phyloP scores from a whole-genome alignment of 2,329 filamentous ascomycete species.

The Lecanicillium sp. region DNA sequence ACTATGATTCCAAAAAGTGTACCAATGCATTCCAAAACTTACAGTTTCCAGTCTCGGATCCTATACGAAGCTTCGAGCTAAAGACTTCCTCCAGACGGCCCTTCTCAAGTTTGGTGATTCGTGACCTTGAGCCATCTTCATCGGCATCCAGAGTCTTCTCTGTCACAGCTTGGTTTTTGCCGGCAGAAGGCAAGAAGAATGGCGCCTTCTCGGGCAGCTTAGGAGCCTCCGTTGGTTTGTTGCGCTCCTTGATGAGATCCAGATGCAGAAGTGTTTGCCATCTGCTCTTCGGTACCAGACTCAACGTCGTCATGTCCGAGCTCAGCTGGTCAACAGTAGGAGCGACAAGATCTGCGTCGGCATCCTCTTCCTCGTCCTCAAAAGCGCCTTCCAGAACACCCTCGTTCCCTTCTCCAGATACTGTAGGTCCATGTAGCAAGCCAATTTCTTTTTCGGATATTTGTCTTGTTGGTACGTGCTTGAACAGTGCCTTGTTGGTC shows the following conservation, averaged over 20 bases:
- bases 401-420: slow-evolving; percentile 75
- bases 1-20: neutral
- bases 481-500: slow-evolving; percentile 91
- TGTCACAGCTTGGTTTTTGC: slow-evolving; percentile 36
- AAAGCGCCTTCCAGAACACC: slow-evolving; percentile 73
- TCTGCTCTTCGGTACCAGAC: slow-evolving; percentile 78
- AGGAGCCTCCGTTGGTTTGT: slow-evolving; percentile 87
- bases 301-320: slow-evolving; percentile 78
- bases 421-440: slow-evolving; percentile 61
- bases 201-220: slow-evolving; percentile 91
- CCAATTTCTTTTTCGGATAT: slow-evolving; percentile 72
- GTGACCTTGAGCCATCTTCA: slow-evolving; percentile 46
- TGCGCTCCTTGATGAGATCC: slow-evolving; percentile 86
- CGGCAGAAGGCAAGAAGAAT: slow-evolving; percentile 79
- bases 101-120: slow-evolving; percentile 63
- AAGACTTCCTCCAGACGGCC: slow-evolving; percentile 52
- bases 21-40: slow-evolving; percentile 28
- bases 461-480: slow-evolving; percentile 77
- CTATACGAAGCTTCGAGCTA: slow-evolving; percentile 49
- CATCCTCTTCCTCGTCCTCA: slow-evolving; percentile 47
- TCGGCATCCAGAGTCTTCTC: slow-evolving; percentile 29
- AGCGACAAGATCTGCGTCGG: slow-evolving; percentile 48
- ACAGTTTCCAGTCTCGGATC: slow-evolving; percentile 55
- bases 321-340: slow-evolving; percentile 70
- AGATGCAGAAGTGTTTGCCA: slow-evolving; percentile 95